Base-by-base conservation (phyloP, 345 rosid genomes). In the Salix koriyanagi region DNA sequence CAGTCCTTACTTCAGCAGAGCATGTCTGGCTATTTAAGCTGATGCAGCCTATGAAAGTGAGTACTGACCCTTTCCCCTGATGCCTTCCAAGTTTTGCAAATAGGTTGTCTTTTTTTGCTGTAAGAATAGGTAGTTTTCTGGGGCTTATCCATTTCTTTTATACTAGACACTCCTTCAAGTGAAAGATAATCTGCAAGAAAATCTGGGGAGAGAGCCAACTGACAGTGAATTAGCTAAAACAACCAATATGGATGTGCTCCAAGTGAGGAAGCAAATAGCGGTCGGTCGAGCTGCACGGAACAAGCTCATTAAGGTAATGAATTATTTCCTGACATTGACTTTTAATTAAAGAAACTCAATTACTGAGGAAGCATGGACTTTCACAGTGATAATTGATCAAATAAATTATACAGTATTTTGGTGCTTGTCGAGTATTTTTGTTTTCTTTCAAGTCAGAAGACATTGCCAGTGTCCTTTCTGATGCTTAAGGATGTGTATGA, bases 1-100 rank as follows among this genome's bases (percentile, higher is more conserved):
- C 97, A 0, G 98, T 96, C 86, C 90, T 96, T 62, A 81, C 92
- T 44, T 88, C 91, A 1, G 52, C 88, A 1, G 99, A 96, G 81
- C 98, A 96, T 75, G 56, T 83, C 67, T 93, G 98, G 98, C 77
- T 96, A 90, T 96, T 96, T 86, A 96, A 88, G 85, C 75, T 91
- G 81, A 90, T 96, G 94, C 97, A 93, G 78, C 98, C 97, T 32
- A 89, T 90, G 97, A 93, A 96, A 93, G 98, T 92, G 78, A 79
- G 80, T 56, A 34, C 13, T 37, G 30, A 48, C 9, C 71, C 6
- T 58, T 46, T 4, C 30, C 5, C 10, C 0, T 21, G 16, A 61
- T 28, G 32, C 21, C 32, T 66, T 52, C 23, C 65, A 30, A 16
- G 9, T 65, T 71, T 15, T 39, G n/a, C 21, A 52, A 21, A 13